A percentile compares a stretch with the other conserved stretches of the same genome.
These are phyloP conservation scores for Warburgia ugandensis DNA, from an alignment of 164 flowering plant genomes.

Conservation along the genomic window DNA sequence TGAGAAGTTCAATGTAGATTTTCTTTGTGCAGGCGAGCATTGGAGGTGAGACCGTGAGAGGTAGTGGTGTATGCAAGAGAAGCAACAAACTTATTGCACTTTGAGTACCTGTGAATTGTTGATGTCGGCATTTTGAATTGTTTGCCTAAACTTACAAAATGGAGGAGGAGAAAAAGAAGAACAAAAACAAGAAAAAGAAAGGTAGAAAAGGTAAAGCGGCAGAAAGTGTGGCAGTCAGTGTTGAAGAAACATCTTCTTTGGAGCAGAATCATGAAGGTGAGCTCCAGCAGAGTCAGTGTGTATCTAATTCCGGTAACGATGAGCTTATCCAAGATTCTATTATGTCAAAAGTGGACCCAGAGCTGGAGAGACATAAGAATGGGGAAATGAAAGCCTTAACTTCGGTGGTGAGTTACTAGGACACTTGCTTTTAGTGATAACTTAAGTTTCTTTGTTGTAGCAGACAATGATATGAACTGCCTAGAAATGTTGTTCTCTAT, in stretches of 20 bases:
- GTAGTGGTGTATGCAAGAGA: not conserved
- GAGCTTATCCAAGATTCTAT: conserved; percentile 11
- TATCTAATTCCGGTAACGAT: conserved; percentile 9
- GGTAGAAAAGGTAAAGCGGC: conserved; percentile 31
- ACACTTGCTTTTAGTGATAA: no score
- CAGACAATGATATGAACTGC: no score
- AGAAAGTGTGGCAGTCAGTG: conserved; percentile 13
- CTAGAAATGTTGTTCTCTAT: no score
- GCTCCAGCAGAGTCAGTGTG: conserved; percentile 14
- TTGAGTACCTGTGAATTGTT: not conserved
- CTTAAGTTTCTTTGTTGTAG: no score
- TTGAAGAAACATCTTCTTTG: conserved; percentile 13
- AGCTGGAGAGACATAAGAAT: conserved; percentile 12
- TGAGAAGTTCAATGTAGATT: not conserved
- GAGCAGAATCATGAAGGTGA: conserved; percentile 12
- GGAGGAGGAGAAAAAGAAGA: conserved; percentile 51
- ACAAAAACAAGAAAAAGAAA: conserved; percentile 54
- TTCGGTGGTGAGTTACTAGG: no score
- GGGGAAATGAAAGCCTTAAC: no score
- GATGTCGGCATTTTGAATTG: not conserved
- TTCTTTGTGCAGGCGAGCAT: not conserved
- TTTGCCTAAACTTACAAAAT: conserved; percentile 11
- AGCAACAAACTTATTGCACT: not conserved
- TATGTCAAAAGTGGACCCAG: conserved; percentile 14
- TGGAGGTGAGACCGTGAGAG: not conserved